Conservation (phyloP, 257 asterid genomes). For the Ophiorrhiza pumila region DNA sequence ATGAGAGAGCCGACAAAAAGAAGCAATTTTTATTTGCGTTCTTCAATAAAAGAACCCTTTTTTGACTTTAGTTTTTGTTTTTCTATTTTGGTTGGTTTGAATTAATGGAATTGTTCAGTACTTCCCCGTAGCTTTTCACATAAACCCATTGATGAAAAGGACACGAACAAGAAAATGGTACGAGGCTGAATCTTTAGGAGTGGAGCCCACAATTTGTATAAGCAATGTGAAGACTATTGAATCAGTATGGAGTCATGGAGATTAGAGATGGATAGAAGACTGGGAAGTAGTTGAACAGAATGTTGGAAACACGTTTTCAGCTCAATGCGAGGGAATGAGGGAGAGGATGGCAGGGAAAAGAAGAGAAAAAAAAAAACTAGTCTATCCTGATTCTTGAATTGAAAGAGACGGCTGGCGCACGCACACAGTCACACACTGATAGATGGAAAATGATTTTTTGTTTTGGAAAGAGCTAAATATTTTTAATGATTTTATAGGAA, state of each 20-base stretch:
- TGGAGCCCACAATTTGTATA: not conserved
- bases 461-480: too few species aligned
- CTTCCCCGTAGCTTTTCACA: not conserved
- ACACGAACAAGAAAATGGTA: not conserved
- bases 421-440: too few species aligned
- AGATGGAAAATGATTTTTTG: too few species aligned
- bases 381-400: not conserved
- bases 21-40: slow-evolving; percentile 2
- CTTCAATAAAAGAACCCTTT: not conserved
- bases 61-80: not conserved
- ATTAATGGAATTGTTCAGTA: not conserved
- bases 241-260: not conserved
- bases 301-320: slow-evolving; percentile 35
- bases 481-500: too few species aligned
- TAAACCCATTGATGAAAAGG: not conserved
- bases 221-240: not conserved
- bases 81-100: not conserved
- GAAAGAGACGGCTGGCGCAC: not conserved
- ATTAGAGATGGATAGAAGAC: slow-evolving; percentile 12
- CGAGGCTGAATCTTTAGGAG: not conserved
- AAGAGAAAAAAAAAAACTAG: not conserved
- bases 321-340: too few species aligned
- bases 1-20: slow-evolving; percentile 25
- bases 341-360: not conserved
- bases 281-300: slow-evolving; percentile 47